A percentile compares a stretch with the other conserved stretches of the same genome.
phyloP scores from a whole-genome alignment of 2,329 filamentous ascomycete genomes.

The Dactylellina cionopaga region DNA sequence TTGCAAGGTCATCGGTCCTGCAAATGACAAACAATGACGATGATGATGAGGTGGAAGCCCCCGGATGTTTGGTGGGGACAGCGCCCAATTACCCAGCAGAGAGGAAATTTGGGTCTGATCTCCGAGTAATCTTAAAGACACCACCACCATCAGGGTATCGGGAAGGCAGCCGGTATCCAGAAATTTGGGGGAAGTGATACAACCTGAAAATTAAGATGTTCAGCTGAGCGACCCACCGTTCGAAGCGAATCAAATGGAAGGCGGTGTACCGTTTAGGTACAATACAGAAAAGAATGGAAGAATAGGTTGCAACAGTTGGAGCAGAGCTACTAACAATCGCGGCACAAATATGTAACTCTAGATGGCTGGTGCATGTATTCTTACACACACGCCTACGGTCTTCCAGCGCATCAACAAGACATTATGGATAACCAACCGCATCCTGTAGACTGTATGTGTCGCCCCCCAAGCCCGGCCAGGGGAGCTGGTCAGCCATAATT shows the following conservation, averaged over 20 bases:
- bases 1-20: conserved; percentile 1
- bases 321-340: neutral
- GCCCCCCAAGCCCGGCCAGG: conserved; percentile 41
- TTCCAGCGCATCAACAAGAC: conserved; percentile 41
- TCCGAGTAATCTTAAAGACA: conserved; percentile 50
- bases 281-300: neutral
- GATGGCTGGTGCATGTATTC: conserved; percentile 3
- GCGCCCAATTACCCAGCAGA: conserved; percentile 42
- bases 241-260: conserved; percentile 15
- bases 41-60: conserved; percentile 11
- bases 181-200: conserved; percentile 50
- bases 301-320: conserved; percentile 16
- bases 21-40: conserved; percentile 31
- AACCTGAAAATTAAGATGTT: conserved; percentile 46
- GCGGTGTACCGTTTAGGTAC: conserved; percentile 2
- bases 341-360: neutral
- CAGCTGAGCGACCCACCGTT: conserved; percentile 41
- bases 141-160: conserved; percentile 52
- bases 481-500: conserved; percentile 45
- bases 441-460: no score
- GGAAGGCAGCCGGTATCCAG: conserved; percentile 52
- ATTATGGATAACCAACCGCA: conserved; percentile 32
- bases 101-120: conserved; percentile 53
- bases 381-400: conserved; percentile 23
- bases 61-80: conserved; percentile 16